A percentile compares a stretch with the other conserved stretches of the same genome.
These are phyloP conservation scores for Areca catechu DNA, from an alignment of 176 grass and related monocot species.

Conservation along the genomic window DNA sequence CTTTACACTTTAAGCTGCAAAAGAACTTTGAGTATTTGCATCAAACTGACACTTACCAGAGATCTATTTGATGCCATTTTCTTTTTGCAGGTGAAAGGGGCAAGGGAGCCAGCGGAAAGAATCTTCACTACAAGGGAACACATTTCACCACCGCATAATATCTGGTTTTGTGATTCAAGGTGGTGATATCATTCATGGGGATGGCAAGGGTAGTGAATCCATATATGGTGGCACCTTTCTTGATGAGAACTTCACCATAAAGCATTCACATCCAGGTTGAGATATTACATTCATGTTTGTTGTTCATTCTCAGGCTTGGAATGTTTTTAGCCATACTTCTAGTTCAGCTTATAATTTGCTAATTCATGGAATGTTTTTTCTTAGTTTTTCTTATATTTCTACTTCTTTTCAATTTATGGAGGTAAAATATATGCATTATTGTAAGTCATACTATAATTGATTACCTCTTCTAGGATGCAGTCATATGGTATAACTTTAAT, in stretches of 20 bases:
- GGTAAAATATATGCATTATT: no score
- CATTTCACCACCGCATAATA: conserved; percentile 91
- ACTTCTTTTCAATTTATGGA: no score
- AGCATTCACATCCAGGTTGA: conserved; percentile 79
- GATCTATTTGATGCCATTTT: conserved; percentile 2
- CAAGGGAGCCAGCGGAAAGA: conserved; percentile 47
- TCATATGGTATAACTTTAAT: no score
- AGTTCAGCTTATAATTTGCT: no score
- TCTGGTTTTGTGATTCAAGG: conserved; percentile 97
- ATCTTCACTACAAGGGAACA: conserved; percentile 89
- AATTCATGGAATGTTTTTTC: no score
- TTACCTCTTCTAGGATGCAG: no score
- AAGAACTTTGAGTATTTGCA: no score
- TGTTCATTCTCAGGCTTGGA: neutral
- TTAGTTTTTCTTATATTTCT: no score
- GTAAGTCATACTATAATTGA: no score
- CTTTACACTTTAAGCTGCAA: no score
- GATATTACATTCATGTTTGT: neutral
- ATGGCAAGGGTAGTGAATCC: conserved; percentile 71
- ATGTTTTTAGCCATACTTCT: no score
- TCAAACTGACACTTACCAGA: no score
- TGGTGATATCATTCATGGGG: conserved; percentile 64
- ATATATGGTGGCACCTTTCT: conserved; percentile 84
- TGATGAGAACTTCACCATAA: conserved; percentile 83
- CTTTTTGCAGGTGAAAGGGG: conserved; percentile 64